Evolutionary conservation across 768 basidiomycete species (phyloP).

Genomic region (Auricularia heimuer): DNA sequence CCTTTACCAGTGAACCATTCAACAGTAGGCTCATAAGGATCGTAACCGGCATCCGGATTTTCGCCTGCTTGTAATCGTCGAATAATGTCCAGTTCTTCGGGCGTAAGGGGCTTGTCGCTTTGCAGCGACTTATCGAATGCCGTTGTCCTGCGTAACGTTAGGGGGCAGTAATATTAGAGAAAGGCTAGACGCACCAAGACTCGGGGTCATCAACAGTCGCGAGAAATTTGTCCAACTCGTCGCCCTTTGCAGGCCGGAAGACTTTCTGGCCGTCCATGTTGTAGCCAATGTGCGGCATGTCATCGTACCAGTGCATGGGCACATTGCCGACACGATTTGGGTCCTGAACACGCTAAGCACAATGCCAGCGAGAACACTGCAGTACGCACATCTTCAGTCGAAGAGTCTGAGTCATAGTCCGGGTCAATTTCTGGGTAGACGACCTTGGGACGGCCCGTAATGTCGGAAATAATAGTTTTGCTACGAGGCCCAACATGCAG

Average conservation of each 20-base stretch:
- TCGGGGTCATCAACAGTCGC: slow-evolving; percentile 85
- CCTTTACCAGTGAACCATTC: slow-evolving; percentile 98
- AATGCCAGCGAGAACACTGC: slow-evolving; percentile 3
- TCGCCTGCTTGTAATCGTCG: slow-evolving; percentile 82
- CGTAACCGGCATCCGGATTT: slow-evolving; percentile 80
- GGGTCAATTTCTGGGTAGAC: slow-evolving; percentile 86
- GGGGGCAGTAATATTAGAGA: slow-evolving; percentile 1
- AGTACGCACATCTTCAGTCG: slow-evolving; percentile 74
- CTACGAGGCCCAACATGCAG: slow-evolving; percentile 51
- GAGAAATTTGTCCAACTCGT: slow-evolving; percentile 95
- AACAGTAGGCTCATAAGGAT: slow-evolving; percentile 87
- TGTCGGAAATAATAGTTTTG: slow-evolving; percentile 61
- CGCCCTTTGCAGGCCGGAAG: slow-evolving; percentile 86
- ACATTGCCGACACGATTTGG: slow-evolving; percentile 94
- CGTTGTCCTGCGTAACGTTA: slow-evolving; percentile 52
- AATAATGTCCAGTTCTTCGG: slow-evolving; percentile 93
- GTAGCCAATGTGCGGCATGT: slow-evolving; percentile 98
- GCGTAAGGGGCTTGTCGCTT: slow-evolving; percentile 72
- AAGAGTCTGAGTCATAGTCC: slow-evolving; percentile 84
- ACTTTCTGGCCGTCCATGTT: slow-evolving; percentile 91
- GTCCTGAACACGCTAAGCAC: slow-evolving; percentile 36
- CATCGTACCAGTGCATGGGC: slow-evolving; percentile 98
- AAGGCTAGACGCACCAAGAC: slow-evolving; percentile 52
- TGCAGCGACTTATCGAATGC: slow-evolving; percentile 86
- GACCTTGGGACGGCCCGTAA: slow-evolving; percentile 76